A percentile compares a stretch with the other conserved stretches of the same genome.
phyloP scores from a whole-genome alignment of 805 yeast genomes.

The Candida alai region DNA sequence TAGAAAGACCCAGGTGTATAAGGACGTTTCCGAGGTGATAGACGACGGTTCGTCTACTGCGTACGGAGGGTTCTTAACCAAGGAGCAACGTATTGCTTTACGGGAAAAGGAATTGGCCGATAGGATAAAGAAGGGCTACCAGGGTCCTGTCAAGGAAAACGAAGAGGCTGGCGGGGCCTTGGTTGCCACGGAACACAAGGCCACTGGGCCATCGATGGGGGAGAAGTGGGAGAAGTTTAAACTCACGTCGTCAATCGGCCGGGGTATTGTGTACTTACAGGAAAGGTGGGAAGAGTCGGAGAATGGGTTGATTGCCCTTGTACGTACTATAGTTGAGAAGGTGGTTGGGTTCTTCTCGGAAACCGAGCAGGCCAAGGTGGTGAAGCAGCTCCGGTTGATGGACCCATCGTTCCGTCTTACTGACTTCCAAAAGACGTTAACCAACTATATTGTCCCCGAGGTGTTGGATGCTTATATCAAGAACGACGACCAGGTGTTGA shows the following conservation, averaged over 20 bases:
- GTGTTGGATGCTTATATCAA: constrained; percentile 90
- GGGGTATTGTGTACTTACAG: constrained; percentile 54
- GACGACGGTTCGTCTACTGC: constrained; percentile 87
- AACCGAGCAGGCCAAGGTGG: constrained; percentile 93
- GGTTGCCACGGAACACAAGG: constrained; percentile 76
- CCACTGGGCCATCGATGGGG: constrained; percentile 63
- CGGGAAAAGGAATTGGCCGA: constrained; percentile 50
- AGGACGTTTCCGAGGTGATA: constrained; percentile 81
- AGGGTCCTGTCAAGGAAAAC: constrained; percentile 68
- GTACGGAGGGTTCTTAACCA: constrained; percentile 89
- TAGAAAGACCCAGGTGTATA: constrained; percentile 82
- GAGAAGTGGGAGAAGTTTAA: constrained; percentile 65
- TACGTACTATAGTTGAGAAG: constrained; percentile 77
- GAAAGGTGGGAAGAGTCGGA: constrained; percentile 90
- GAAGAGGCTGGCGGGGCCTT: constrained; percentile 80
- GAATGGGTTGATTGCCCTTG: constrained; percentile 77
- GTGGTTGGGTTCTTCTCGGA: constrained; percentile 89
- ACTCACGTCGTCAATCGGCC: constrained; percentile 67
- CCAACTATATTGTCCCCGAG: constrained; percentile 93
- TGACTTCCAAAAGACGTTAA: constrained; percentile 72
- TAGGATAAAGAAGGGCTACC: constrained; percentile 56
- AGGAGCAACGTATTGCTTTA: constrained; percentile 73
- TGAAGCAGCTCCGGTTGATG: constrained; percentile 77
- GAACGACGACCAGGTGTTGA: constrained; percentile 80
- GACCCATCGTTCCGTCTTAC: constrained; percentile 86